Base-by-base conservation (phyloP, 2,329 filamentous ascomycete genomes). In the Bipolaris gigantea region DNA sequence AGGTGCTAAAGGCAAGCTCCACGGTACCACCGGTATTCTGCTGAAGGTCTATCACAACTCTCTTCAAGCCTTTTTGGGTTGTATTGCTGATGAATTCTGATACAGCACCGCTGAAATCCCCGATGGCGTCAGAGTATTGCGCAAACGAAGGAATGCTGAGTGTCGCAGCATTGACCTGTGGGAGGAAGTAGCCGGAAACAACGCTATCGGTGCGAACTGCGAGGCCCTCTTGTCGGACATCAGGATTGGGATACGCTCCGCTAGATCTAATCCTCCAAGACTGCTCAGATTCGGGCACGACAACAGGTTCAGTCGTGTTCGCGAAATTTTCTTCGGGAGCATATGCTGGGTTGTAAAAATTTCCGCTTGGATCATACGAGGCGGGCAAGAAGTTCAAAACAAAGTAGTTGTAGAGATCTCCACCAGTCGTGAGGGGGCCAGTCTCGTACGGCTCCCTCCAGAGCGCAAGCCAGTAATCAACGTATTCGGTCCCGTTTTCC, bases 31-130 rank as follows among this genome's bases (percentile, higher is more conserved):
- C 86, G 0, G 72, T 73, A 57, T 89, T 89, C 2, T 74, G 76
- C 10, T 81, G 79, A 4, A 89, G 63, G 58, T 89, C 86, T 53
- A 89, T 81, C 15, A 89, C 73, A 0, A 89, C 72, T 59, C 81
- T 83, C 13, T 73, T 80, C 58, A 82, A 82, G 2, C 76, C 76
- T 4, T 72, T 71, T 0, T 64, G 57, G 30, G 77, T 76, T 8
- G 77, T 76, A 18, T 75, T 70, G 0, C 71, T 66, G 13, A 85
- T 70, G 57, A 84, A 79, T 2, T 74, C 48, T 5, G 70, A 48
- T 0, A 69, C 55, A 41, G 67, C 55, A 16, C 64, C 59, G 25
- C 70, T 73, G 15, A 67, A 65, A 39, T 56, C 38, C 5, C 19
- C 40, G 2, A 30, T 41, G 11, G 25, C 15, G 5, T 38, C 23